Conservation (phyloP, 495 filamentous ascomycete genomes). For the Daldinia childiae region DNA sequence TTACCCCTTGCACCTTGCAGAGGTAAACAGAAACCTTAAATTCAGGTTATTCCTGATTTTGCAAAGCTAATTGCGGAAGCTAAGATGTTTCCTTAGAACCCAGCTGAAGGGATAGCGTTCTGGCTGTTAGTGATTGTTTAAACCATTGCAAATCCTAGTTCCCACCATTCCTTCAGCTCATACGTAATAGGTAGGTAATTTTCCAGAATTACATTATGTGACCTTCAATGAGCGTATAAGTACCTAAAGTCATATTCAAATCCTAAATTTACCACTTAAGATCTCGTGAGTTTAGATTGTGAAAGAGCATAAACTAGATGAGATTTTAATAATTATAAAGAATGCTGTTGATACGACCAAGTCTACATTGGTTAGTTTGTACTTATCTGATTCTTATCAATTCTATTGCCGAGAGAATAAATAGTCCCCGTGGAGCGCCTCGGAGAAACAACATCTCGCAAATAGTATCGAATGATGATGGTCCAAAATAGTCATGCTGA, state of each 20-base stretch:
- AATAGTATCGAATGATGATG: conserved; percentile 13
- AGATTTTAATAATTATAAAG: no score
- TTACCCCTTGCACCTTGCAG: background rate
- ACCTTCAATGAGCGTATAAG: no score
- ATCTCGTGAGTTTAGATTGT: background rate
- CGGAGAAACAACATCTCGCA: conserved; percentile 25
- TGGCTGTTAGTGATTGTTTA: no score
- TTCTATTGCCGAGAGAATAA: background rate
- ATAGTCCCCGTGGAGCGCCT: conserved; percentile 24
- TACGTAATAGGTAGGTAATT: no score
- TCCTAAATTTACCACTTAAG: no score
- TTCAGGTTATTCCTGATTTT: background rate
- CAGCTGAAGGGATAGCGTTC: no score
- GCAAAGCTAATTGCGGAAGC: background rate
- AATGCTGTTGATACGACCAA: background rate
- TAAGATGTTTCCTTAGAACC: no score
- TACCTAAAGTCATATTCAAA: no score
- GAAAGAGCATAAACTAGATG: background rate
- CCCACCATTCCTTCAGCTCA: no score
- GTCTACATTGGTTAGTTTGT: background rate
- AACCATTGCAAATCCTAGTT: no score
- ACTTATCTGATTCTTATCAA: conserved; percentile 3
- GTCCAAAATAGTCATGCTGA: background rate
- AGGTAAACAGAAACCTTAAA: background rate
- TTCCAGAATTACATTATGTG: no score